Conservation (phyloP, 1,139 yeast species). For the Debaryomyces singareniensis region DNA sequence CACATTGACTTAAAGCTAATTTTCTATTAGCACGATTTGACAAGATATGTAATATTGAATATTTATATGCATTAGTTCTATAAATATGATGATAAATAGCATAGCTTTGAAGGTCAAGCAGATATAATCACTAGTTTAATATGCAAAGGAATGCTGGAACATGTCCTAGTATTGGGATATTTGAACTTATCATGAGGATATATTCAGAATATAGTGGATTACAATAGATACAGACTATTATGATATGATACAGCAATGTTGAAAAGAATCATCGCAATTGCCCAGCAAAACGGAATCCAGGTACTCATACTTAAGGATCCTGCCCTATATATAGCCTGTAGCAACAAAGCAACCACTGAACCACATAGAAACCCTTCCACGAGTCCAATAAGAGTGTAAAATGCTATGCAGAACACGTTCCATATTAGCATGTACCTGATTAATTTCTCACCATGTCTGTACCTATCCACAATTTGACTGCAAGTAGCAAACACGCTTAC, state of each 20-base stretch:
- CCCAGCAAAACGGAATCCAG: conserved; percentile 89
- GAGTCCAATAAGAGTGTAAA: conserved; percentile 50
- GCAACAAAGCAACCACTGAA: conserved; percentile 62
- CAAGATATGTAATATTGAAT: no score
- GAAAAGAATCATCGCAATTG: conserved; percentile 57
- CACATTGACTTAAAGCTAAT: no score
- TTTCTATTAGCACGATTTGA: no score
- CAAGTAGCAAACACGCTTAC: conserved; percentile 63
- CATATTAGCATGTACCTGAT: conserved; percentile 10
- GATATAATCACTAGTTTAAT: no score
- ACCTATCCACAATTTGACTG: conserved; percentile 20
- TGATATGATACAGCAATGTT: conserved; percentile 60
- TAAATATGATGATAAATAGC: no score
- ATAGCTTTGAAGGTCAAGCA: no score
- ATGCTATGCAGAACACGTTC: conserved; percentile 31
- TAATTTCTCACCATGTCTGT: conserved; percentile 13
- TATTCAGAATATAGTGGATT: conserved; percentile 3
- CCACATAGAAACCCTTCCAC: conserved; percentile 67
- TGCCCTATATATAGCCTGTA: conserved; percentile 63
- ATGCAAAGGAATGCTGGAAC: no score
- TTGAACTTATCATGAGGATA: no score
- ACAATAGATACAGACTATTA: conserved; percentile 33
- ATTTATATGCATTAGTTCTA: no score
- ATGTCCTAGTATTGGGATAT: no score
- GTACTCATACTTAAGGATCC: conserved; percentile 82